phyloP scores from a whole-genome alignment of 2,329 filamentous ascomycete genomes.

The Dactylellina leptospora region DNA sequence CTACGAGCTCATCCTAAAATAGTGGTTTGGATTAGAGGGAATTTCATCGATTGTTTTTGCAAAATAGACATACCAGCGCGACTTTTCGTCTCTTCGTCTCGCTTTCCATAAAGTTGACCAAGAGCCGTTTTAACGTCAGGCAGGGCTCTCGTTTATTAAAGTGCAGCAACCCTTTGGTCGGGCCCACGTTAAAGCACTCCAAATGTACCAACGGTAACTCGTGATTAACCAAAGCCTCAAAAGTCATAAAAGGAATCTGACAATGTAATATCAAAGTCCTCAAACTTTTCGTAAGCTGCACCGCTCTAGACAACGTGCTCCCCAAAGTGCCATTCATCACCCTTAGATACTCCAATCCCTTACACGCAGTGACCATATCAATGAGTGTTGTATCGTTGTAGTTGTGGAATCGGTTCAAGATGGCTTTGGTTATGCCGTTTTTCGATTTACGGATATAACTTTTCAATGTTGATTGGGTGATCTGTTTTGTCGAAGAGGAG shows the following conservation, averaged over 20 bases:
- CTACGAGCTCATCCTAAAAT: conserved; percentile 14
- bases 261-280: conserved; percentile 53
- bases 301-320: conserved; percentile 37
- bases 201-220: conserved; percentile 34
- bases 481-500: conserved; percentile 60
- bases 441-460: conserved; percentile 52
- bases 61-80: conserved; percentile 11
- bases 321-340: conserved; percentile 42
- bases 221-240: conserved; percentile 47
- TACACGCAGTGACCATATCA: conserved; percentile 48
- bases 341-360: conserved; percentile 46
- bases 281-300: conserved; percentile 50
- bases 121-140: conserved; percentile 20
- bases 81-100: conserved; percentile 1
- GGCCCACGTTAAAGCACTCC: conserved; percentile 22
- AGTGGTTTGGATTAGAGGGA: not conserved
- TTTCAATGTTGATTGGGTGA: conserved; percentile 56
- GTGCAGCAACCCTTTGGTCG: not conserved
- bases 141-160: conserved; percentile 34
- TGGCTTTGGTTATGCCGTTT: conserved; percentile 43
- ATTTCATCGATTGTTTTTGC: not conserved
- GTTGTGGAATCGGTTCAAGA: conserved; percentile 37
- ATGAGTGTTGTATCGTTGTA: conserved; percentile 42
- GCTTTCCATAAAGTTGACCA: conserved; percentile 25
- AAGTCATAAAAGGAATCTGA: conserved; percentile 43